Base-by-base conservation (phyloP, 73 alveolate species). In the Paramecium sexaurelia region DNA sequence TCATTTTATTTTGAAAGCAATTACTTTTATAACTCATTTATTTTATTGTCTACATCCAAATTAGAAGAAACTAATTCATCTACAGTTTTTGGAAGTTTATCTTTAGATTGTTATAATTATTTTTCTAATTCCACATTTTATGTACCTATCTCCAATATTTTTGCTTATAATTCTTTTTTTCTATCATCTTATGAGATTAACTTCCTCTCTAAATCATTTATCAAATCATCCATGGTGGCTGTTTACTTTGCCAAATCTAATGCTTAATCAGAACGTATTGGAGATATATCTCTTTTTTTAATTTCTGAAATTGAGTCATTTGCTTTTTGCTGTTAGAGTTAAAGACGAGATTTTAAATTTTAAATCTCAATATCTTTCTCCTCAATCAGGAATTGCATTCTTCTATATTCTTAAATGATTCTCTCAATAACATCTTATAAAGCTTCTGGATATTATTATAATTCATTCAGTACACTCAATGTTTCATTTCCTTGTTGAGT, bases 401-500 rank as follows among this genome's bases (percentile, higher is more conserved):
- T 61, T 61, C 43, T 61, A 61, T 61, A 61, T 32, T 61, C 83
- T 29, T 61, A 4, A 11, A 26, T 29, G 43, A 61, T 61, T 27
- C 83, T 61, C 26, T 61, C 83, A 6, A 61, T 61, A 61, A 61
- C 26, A 61, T 61, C 83, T 61, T 61, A 45, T 29, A 61, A 61
- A 6, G 83, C 83, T 13, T 61, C 83, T 26, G 83, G 83, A 61
- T 61, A 61, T 61, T 61, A 61, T 61, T 61, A 61, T 61, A 61
- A 61, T 61, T 61, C 83, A 61, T 61, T 61, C 39, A 61, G 39
- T 29, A 61, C 43, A 29, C 47, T 32, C 43, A 1, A 61, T 61
- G 83, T 6, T 29, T 61, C 83, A 61, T 32, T 32, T 29, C 83
- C 43, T 61, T 61, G 24, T 32, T 61, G 22, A 32, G 47, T 32